Conservation (phyloP, 1,284 basidiomycete species). For the Ganoderma lucidum region DNA sequence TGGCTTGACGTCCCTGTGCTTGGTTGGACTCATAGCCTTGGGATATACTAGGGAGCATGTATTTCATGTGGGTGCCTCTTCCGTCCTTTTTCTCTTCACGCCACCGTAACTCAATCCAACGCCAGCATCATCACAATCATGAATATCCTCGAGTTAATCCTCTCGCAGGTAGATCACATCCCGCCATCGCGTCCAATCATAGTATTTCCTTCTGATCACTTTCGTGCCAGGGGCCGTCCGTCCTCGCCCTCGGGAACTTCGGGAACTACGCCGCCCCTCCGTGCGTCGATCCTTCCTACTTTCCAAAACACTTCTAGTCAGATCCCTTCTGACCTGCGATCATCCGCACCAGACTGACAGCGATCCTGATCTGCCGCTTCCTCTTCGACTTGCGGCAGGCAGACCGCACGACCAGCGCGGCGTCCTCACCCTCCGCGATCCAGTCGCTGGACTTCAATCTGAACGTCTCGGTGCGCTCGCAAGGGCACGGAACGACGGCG, state of each 20-base stretch:
- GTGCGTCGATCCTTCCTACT: neutral
- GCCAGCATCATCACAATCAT: neutral
- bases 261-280: neutral
- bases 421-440: neutral
- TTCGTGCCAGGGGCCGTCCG: neutral
- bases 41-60: neutral
- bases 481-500: neutral
- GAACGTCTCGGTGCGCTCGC: neutral
- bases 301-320: neutral
- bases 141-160: neutral
- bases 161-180: neutral
- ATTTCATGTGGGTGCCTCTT: neutral
- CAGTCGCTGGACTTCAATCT: neutral
- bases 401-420: neutral
- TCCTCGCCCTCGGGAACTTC: neutral
- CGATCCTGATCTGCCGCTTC: conserved; percentile 4
- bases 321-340: neutral
- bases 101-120: neutral
- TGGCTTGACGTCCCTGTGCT: neutral
- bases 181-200: no score
- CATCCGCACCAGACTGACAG: neutral
- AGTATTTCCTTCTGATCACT: neutral
- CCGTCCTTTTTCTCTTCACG: neutral
- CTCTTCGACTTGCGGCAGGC: conserved; percentile 9
- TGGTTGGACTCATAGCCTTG: neutral